A percentile compares a stretch with the other conserved stretches of the same genome.
phyloP scores from a whole-genome alignment of 352 stramenopile genomes.

The Phytopythium helicoides region DNA sequence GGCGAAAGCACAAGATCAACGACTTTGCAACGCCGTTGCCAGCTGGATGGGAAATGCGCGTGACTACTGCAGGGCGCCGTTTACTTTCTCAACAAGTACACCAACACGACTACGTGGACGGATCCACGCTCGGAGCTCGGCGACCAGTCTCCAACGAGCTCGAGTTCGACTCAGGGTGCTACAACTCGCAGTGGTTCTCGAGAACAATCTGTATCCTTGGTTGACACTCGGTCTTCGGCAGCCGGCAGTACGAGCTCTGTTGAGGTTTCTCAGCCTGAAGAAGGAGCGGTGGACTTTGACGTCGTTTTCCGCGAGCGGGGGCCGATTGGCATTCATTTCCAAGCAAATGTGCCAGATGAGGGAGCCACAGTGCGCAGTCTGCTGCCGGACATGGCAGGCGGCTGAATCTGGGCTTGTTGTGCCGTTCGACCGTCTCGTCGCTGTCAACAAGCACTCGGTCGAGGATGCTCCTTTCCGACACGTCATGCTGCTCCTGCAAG shows the following conservation, averaged over 20 bases:
- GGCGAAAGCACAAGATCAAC: constrained; percentile 55
- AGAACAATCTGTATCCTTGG: background rate
- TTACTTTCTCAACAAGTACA: constrained; percentile 80
- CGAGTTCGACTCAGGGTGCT: background rate
- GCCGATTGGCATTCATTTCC: constrained; percentile 80
- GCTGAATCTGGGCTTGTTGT: constrained; percentile 41
- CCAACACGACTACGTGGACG: constrained; percentile 71
- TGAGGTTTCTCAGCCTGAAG: background rate
- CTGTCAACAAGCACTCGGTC: constrained; percentile 74
- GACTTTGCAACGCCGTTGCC: constrained; percentile 76
- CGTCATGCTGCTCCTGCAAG: constrained; percentile 79
- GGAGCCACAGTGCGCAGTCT: constrained; percentile 62
- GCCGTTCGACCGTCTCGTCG: constrained; percentile 67
- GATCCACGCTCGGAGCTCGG: constrained; percentile 37
- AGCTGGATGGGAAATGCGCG: constrained; percentile 79
- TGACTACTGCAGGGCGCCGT: constrained; percentile 61
- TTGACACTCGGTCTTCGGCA: background rate
- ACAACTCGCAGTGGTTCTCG: too few relatives aligned
- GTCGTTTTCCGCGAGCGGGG: constrained; percentile 75
- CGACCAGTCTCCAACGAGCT: background rate
- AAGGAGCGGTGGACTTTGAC: constrained; percentile 32
- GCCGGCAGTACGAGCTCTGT: too few relatives aligned
- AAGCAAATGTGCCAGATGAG: constrained; percentile 65
- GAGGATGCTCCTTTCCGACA: constrained; percentile 71
- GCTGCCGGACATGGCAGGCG: constrained; percentile 57